Conservation (phyloP, 805 yeast genomes). For the Ogataea ganodermae region DNA sequence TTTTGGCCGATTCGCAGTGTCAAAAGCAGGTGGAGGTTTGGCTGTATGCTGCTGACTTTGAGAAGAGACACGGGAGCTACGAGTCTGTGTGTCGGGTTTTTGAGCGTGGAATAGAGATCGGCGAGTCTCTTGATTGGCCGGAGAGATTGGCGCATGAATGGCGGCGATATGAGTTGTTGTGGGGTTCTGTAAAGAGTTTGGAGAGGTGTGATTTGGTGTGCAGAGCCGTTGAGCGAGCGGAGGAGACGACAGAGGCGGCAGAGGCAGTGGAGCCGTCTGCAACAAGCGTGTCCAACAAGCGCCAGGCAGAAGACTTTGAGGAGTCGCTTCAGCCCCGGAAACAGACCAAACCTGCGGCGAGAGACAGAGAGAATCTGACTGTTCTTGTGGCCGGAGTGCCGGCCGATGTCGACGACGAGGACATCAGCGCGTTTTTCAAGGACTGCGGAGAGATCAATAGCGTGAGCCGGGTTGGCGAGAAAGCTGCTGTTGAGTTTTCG, state of each 20-base stretch:
- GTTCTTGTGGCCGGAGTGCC: constrained; percentile 57
- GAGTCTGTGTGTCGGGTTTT: constrained; percentile 33
- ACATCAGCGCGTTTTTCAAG: constrained; percentile 46
- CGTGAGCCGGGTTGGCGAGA: constrained; percentile 27
- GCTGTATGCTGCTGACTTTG: constrained; percentile 47
- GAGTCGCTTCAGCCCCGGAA: constrained; percentile 5
- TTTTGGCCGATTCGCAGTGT: constrained; percentile 7
- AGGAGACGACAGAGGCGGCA: neutral
- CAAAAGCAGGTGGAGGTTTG: constrained; percentile 46
- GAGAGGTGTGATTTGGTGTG: constrained; percentile 6
- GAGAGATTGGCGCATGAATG: constrained; percentile 50
- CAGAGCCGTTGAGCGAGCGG: neutral
- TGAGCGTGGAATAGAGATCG: constrained; percentile 33
- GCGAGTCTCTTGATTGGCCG: constrained; percentile 48
- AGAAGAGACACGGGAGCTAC: constrained; percentile 32
- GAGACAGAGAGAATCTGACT: constrained; percentile 63
- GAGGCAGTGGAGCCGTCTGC: constrained; percentile 2
- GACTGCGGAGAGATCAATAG: constrained; percentile 62
- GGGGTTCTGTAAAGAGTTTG: constrained; percentile 32
- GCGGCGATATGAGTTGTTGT: constrained; percentile 37
- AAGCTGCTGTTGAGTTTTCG: constrained; percentile 62
- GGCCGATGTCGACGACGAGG: constrained; percentile 37
- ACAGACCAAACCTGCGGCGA: constrained; percentile 11
- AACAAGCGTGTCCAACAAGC: no score
- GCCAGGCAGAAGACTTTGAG: constrained; percentile 6